These are phyloP conservation scores for Rhizopus sp. DNA, from an alignment of 371 early-diverging fungal genomes.

Conservation along the genomic window DNA sequence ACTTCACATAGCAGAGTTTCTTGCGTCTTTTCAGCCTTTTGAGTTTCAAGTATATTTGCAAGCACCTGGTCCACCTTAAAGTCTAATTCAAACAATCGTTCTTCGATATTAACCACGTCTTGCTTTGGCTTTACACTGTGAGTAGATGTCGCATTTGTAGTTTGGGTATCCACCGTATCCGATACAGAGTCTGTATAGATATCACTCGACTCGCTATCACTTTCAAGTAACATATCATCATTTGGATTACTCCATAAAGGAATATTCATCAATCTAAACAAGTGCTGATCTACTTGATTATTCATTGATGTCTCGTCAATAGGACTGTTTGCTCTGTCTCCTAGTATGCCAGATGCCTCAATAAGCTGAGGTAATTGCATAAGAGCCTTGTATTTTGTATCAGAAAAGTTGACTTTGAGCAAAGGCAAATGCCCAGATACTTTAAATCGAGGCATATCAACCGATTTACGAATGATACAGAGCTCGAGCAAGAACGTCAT, in stretches of 20 bases:
- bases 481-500: constrained; percentile 79
- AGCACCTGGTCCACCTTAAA: constrained; percentile 77
- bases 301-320: not conserved
- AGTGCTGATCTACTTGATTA: constrained; percentile 22
- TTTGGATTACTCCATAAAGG: constrained; percentile 32
- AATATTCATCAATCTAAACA: constrained; percentile 39
- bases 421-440: constrained; percentile 86
- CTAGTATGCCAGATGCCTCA: constrained; percentile 47
- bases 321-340: not conserved
- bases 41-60: constrained; percentile 57
- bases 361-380: constrained; percentile 78
- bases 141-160: constrained; percentile 10
- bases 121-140: constrained; percentile 33
- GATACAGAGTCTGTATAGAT: constrained; percentile 35
- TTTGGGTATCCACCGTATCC: constrained; percentile 20
- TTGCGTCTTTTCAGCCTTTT: constrained; percentile 39
- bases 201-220: constrained; percentile 33
- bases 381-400: constrained; percentile 89
- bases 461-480: constrained; percentile 83
- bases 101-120: constrained; percentile 17
- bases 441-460: constrained; percentile 74
- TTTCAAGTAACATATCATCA: constrained; percentile 31
- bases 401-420: constrained; percentile 89
- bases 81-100: constrained; percentile 55
- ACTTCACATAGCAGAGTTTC: constrained; percentile 70